A percentile compares a stretch with the other conserved stretches of the same genome.
phyloP scores from a whole-genome alignment of 2,329 filamentous ascomycete genomes.

The Pyrenophora seminiperda region DNA sequence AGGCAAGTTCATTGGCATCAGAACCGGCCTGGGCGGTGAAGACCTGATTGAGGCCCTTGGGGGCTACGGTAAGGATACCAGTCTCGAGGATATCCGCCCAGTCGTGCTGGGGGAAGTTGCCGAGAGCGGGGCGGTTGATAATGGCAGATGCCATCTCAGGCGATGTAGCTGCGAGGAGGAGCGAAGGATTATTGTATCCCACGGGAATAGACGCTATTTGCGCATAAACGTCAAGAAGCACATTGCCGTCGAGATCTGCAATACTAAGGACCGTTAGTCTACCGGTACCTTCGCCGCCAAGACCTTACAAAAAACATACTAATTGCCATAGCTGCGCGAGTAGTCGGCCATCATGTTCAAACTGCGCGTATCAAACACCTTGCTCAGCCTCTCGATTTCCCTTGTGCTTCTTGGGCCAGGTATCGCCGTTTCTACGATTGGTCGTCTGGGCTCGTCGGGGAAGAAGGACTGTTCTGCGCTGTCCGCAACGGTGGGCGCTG shows the following conservation, averaged over 20 bases:
- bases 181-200: conserved; percentile 86
- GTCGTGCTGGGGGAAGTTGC: conserved; percentile 86
- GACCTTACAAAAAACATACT: conserved; percentile 51
- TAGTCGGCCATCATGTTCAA: conserved; percentile 65
- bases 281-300: too few species aligned
- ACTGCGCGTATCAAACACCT: conserved; percentile 84
- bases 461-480: conserved; percentile 58
- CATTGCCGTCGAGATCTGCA: conserved; percentile 72
- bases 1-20: conserved; percentile 92
- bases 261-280: conserved; percentile 50
- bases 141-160: conserved; percentile 79
- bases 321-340: conserved; percentile 67
- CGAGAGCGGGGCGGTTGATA: conserved; percentile 86
- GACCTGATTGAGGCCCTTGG: conserved; percentile 82
- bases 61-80: conserved; percentile 80
- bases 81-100: conserved; percentile 81
- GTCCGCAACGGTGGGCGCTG: conserved; percentile 37
- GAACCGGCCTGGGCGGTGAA: conserved; percentile 90
- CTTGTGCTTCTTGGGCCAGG: conserved; percentile 77
- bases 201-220: conserved; percentile 93
- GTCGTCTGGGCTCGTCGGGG: conserved; percentile 63
- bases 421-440: conserved; percentile 63
- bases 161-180: conserved; percentile 71
- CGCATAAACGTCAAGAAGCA: conserved; percentile 77
- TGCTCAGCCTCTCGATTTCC: conserved; percentile 70